These are phyloP conservation scores for Auricularia sp. DNA, from an alignment of 768 basidiomycete species.

Conservation along the genomic window DNA sequence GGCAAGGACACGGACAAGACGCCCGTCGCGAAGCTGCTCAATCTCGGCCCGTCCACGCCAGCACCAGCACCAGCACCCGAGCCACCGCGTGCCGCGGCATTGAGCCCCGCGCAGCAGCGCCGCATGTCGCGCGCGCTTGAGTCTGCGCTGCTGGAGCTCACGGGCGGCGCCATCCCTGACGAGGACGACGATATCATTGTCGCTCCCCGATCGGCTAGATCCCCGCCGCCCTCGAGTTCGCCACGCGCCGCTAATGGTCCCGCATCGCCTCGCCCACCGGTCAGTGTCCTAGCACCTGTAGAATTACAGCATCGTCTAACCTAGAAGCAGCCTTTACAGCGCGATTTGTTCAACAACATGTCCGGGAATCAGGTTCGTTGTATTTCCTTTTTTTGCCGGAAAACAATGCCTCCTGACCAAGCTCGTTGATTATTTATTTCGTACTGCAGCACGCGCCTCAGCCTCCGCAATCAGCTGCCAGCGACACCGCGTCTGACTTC, in stretches of 20 bases:
- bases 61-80: background rate
- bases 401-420: background rate
- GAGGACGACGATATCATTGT: constrained; percentile 33
- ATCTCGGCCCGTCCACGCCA: background rate
- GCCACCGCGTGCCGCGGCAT: constrained; percentile 25
- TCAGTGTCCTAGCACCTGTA: background rate
- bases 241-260: background rate
- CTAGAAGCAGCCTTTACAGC: background rate
- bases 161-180: constrained; percentile 52
- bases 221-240: constrained; percentile 4
- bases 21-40: constrained; percentile 32
- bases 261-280: background rate
- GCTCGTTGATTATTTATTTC: background rate
- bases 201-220: constrained; percentile 9
- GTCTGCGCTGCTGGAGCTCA: constrained; percentile 42
- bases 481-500: background rate
- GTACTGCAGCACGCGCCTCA: background rate
- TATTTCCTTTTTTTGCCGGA: background rate
- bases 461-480: background rate
- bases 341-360: background rate
- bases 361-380: background rate
- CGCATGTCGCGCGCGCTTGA: constrained; percentile 69
- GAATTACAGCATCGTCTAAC: background rate
- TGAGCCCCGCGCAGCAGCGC: constrained; percentile 43
- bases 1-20: constrained; percentile 15